These are phyloP conservation scores for Beauveria brongniartii DNA, from an alignment of 2,329 filamentous ascomycete species.

Conservation along the genomic window DNA sequence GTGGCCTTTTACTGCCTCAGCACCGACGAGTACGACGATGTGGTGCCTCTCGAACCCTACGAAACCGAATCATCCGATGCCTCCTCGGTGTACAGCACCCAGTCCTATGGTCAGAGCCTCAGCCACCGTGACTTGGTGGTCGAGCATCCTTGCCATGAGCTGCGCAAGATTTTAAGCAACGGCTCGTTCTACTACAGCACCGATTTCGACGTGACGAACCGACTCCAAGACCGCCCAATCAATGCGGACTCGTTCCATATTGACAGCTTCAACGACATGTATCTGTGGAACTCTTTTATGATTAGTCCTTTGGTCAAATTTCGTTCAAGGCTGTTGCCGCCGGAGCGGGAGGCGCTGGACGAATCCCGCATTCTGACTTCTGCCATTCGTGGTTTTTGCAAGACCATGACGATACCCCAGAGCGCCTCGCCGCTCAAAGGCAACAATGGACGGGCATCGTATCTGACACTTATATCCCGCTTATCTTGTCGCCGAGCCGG, in stretches of 20 bases:
- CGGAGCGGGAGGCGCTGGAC: slow-evolving; percentile 75
- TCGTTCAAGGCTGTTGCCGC: slow-evolving; percentile 66
- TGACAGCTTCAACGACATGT: slow-evolving; percentile 84
- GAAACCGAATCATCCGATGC: slow-evolving; percentile 42
- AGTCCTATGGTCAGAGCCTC: slow-evolving; percentile 32
- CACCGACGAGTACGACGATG: slow-evolving; percentile 75
- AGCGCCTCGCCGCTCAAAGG: slow-evolving; percentile 62
- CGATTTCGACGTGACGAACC: slow-evolving; percentile 94
- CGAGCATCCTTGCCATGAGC: slow-evolving; percentile 82
- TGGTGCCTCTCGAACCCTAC: slow-evolving; percentile 47
- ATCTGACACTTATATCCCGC: slow-evolving; percentile 82
- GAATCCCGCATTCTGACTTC: slow-evolving; percentile 81
- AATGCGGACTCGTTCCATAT: slow-evolving; percentile 78
- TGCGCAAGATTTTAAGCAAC: slow-evolving; percentile 87
- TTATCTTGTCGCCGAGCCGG: slow-evolving; percentile 86
- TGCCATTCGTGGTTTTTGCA: slow-evolving; percentile 86
- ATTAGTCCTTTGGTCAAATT: slow-evolving; percentile 88
- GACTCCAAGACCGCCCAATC: slow-evolving; percentile 76
- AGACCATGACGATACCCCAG: slow-evolving; percentile 77
- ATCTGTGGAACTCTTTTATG: slow-evolving; percentile 98
- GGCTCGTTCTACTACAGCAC: slow-evolving; percentile 97
- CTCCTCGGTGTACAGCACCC: slow-evolving; percentile 37
- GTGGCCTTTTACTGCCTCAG: slow-evolving; percentile 94
- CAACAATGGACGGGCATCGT: slow-evolving; percentile 67
- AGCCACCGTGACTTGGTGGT: slow-evolving; percentile 61